These are phyloP conservation scores for Daldinia sp. DNA, from an alignment of 2,329 filamentous ascomycete species.

Conservation along the genomic window DNA sequence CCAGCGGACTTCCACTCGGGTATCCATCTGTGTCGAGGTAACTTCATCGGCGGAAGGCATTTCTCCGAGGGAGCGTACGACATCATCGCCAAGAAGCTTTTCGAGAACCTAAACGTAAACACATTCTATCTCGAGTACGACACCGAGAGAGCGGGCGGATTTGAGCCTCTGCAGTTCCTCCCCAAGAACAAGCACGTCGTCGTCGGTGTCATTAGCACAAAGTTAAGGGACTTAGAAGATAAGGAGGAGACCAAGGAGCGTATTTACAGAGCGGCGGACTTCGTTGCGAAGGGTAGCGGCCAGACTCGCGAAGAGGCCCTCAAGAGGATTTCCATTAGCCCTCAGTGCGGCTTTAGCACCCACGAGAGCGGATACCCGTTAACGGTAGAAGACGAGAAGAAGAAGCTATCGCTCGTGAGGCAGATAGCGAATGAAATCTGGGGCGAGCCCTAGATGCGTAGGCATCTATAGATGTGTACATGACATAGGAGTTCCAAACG, in stretches of 20 bases:
- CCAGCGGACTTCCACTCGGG: conserved; percentile 78
- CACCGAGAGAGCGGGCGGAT: conserved; percentile 69
- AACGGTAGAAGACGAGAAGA: conserved; percentile 73
- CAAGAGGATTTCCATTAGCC: conserved; percentile 71
- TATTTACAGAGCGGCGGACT: conserved; percentile 69
- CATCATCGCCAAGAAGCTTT: conserved; percentile 71
- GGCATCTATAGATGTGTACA: conserved; percentile 1
- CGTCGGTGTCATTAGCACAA: conserved; percentile 69
- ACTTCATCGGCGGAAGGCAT: conserved; percentile 72
- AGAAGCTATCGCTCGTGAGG: conserved; percentile 75
- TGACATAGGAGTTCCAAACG: background rate
- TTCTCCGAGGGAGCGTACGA: conserved; percentile 74
- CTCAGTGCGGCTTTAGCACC: conserved; percentile 78
- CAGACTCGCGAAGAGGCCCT: conserved; percentile 72
- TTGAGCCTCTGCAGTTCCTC: conserved; percentile 69
- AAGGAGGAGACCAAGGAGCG: conserved; percentile 69
- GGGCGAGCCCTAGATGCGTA: conserved; percentile 53
- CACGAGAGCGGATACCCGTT: conserved; percentile 78
- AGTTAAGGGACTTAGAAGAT: conserved; percentile 68
- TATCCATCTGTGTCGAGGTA: conserved; percentile 76
- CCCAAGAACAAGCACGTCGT: conserved; percentile 70
- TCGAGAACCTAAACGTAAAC: conserved; percentile 68
- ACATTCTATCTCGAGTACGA: conserved; percentile 77
- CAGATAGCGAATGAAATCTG: conserved; percentile 78
- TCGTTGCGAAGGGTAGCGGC: conserved; percentile 72